phyloP scores from a whole-genome alignment of 306 rosid genomes.

The Acmispon strigosus region DNA sequence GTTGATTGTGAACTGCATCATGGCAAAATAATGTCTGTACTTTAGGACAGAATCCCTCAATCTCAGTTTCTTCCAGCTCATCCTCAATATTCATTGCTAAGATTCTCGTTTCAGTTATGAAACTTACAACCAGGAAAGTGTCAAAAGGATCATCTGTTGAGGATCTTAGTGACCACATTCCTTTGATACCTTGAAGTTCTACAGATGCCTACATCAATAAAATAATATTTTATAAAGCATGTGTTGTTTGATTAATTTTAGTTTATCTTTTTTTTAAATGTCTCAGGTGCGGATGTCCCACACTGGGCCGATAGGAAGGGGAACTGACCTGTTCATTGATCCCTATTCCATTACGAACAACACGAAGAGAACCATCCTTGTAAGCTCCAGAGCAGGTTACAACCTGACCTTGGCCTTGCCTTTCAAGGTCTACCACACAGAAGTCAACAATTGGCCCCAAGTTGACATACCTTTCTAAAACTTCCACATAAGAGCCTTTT shows the following conservation, averaged over 20 bases:
- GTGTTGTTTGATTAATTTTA: not conserved
- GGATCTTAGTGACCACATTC: conserved; percentile 97
- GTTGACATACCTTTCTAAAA: conserved; percentile 85
- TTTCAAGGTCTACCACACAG: conserved; percentile 96
- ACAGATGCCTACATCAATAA: conserved; percentile 71
- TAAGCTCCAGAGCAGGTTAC: conserved; percentile 99
- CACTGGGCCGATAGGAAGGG: not conserved
- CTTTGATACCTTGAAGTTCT: conserved; percentile 98
- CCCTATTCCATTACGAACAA: conserved; percentile 90
- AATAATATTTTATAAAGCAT: conserved; percentile 6
- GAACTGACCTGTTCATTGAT: conserved; percentile 85
- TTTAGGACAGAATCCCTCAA: conserved; percentile 87
- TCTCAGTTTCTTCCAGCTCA: conserved; percentile 94
- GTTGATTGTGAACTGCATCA: conserved; percentile 87
- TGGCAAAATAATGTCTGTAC: conserved; percentile 96
- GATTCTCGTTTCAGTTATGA: conserved; percentile 91
- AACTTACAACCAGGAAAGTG: conserved; percentile 89
- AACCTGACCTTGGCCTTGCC: conserved; percentile 99
- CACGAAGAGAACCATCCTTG: conserved; percentile 98
- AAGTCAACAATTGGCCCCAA: conserved; percentile 98
- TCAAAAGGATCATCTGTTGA: conserved; percentile 94
- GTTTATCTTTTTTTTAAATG: not conserved
- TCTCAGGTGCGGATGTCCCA: not conserved
- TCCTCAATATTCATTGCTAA: conserved; percentile 97
- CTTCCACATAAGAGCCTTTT: conserved; percentile 94